A percentile compares a stretch with the other conserved stretches of the same genome.
phyloP scores from a whole-genome alignment of 306 rosid species.

The Gleditsia sinensis region DNA sequence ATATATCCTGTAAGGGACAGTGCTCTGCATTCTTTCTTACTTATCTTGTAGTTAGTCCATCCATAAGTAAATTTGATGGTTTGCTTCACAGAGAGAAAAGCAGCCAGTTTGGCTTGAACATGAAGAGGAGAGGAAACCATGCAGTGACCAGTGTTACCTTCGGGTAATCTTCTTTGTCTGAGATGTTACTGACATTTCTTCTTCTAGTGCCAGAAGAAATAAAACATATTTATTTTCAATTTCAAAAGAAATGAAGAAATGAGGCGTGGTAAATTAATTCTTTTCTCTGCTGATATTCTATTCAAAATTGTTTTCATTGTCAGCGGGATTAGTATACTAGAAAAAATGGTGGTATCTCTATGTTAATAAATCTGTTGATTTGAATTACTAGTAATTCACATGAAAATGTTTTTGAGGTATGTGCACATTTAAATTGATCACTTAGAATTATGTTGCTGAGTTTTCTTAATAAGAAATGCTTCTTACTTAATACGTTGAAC shows the following conservation, averaged over 20 bases:
- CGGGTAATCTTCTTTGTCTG: conserved; percentile 54
- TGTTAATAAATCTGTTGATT: conserved; percentile 9
- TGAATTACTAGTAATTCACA: conserved; percentile 17
- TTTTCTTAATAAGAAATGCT: conserved; percentile 19
- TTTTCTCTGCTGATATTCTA: conserved; percentile 25
- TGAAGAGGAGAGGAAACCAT: conserved; percentile 73
- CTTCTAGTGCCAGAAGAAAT: conserved; percentile 13
- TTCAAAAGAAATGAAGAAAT: conserved; percentile 19
- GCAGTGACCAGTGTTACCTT: conserved; percentile 88
- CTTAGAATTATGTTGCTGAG: not conserved
- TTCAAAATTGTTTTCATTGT: conserved; percentile 14
- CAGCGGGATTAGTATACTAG: not conserved
- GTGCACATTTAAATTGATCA: not conserved
- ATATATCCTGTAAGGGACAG: conserved; percentile 74
- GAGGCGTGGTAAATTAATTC: not conserved
- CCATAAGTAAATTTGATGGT: conserved; percentile 41
- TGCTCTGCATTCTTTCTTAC: conserved; percentile 14
- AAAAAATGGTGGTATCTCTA: conserved; percentile 28
- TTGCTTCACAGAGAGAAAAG: conserved; percentile 76
- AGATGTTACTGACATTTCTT: conserved; percentile 18
- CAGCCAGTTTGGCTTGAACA: conserved; percentile 71
- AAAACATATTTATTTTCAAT: conserved; percentile 5
- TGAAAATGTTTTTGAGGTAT: conserved; percentile 2
- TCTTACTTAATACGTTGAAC: conserved; percentile 25
- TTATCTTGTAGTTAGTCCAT: conserved; percentile 18